Evolutionary conservation across 495 filamentous ascomycete genomes (phyloP).

Genomic region (Penicillium herquei): DNA sequence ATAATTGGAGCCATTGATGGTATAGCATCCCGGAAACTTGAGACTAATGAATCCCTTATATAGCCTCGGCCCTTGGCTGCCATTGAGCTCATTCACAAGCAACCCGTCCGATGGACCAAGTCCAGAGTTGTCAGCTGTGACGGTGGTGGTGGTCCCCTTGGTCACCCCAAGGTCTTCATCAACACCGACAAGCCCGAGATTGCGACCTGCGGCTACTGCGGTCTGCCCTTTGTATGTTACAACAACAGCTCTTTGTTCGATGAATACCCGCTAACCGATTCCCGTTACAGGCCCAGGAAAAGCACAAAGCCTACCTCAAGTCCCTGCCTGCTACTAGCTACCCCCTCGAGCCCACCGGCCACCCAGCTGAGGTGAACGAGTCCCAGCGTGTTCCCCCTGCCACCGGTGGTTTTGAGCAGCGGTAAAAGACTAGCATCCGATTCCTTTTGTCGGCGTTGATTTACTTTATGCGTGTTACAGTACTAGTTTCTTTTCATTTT

Average conservation of each 20-base stretch:
- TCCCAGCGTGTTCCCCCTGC: conserved; percentile 52
- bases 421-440: conserved; percentile 40
- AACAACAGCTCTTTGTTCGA: too few relatives aligned
- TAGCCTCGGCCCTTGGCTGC: conserved; percentile 86
- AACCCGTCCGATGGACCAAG: conserved; percentile 90
- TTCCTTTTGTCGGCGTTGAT: conserved; percentile 46
- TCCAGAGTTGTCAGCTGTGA: conserved; percentile 80
- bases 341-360: conserved; percentile 58
- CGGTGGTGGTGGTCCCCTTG: conserved; percentile 87
- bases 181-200: conserved; percentile 98
- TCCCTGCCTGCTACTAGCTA: conserved; percentile 75
- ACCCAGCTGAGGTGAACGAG: conserved; percentile 53
- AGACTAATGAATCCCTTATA: neutral
- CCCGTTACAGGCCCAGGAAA: conserved; percentile 70
- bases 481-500: conserved; percentile 10
- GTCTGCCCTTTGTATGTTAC: conserved; percentile 82
- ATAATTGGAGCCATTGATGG: neutral
- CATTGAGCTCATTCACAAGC: conserved; percentile 92
- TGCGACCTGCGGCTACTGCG: conserved; percentile 85
- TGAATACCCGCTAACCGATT: neutral
- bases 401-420: conserved; percentile 50
- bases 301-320: conserved; percentile 77
- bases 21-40: neutral
- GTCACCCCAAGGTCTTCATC: conserved; percentile 93
- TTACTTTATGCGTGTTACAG: conserved; percentile 21